A percentile compares a stretch with the other conserved stretches of the same genome.
phyloP scores from a whole-genome alignment of 331 rosid species.

The Malus hybrid region DNA sequence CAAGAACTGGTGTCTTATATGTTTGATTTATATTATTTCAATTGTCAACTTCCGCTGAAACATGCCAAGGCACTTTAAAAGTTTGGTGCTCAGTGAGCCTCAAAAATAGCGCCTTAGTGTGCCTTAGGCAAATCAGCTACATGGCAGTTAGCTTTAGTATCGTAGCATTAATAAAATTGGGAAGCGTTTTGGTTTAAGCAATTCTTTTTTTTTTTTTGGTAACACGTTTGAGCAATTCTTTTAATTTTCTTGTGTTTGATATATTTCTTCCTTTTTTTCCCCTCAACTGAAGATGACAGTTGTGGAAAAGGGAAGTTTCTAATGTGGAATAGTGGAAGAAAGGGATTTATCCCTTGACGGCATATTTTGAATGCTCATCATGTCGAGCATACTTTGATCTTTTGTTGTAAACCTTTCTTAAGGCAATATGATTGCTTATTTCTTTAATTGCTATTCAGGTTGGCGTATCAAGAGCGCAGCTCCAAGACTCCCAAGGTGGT shows the following conservation, averaged over 20 bases:
- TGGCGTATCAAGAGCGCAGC: constrained; percentile 12
- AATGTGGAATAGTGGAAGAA: neutral
- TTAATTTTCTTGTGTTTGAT: neutral
- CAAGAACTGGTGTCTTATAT: neutral
- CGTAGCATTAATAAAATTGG: neutral
- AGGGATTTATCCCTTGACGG: neutral
- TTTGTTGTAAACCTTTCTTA: neutral
- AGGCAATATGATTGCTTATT: no score
- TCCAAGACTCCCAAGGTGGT: constrained; percentile 10
- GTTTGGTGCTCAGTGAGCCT: neutral
- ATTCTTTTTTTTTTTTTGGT: no score
- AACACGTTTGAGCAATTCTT: neutral
- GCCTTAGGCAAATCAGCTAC: neutral
- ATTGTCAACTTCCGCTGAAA: neutral
- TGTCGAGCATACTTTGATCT: neutral
- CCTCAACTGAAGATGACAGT: neutral
- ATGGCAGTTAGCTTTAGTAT: neutral
- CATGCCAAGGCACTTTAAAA: neutral
- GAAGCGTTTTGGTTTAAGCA: neutral
- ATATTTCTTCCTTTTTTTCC: neutral
- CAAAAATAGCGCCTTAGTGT: neutral
- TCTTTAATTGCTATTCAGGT: constrained; percentile 12
- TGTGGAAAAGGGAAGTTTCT: neutral
- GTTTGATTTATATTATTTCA: neutral
- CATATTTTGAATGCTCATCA: neutral